phyloP scores from a whole-genome alignment of 2,329 filamentous ascomycete genomes.

The Cercospora brassicicola region DNA sequence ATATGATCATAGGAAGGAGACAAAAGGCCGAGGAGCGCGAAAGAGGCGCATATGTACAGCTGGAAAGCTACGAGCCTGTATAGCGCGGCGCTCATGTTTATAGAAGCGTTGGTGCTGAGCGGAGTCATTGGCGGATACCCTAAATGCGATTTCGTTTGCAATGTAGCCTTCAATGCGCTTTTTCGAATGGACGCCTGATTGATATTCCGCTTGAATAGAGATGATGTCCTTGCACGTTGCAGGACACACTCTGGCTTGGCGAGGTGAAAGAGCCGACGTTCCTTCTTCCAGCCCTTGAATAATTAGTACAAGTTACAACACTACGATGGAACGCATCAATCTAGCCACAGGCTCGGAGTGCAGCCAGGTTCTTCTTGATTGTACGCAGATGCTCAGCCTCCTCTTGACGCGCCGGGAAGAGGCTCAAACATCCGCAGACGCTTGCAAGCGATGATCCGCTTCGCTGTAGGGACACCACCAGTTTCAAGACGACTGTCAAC shows the following conservation, averaged over 20 bases:
- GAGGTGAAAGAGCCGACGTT: not conserved
- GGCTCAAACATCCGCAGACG: slow-evolving; percentile 29
- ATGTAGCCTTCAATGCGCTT: not conserved
- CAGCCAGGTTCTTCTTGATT: not conserved
- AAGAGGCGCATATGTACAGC: slow-evolving; percentile 48
- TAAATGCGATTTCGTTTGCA: not conserved
- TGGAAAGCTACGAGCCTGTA: slow-evolving; percentile 39
- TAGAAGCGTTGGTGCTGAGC: slow-evolving; percentile 7
- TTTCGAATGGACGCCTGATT: not conserved
- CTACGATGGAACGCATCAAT: not conserved
- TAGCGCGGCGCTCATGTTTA: not conserved
- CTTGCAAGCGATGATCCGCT: slow-evolving; percentile 16
- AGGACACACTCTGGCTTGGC: slow-evolving; percentile 1
- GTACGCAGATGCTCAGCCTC: slow-evolving; percentile 15
- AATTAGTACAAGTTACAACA: not conserved
- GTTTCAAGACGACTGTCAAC: slow-evolving; percentile 4
- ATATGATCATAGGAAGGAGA: slow-evolving; percentile 32
- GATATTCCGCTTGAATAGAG: not conserved
- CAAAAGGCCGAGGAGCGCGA: slow-evolving; percentile 41
- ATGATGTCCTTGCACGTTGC: not conserved
- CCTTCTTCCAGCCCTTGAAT: not conserved
- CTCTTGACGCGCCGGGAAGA: slow-evolving; percentile 16
- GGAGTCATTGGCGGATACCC: slow-evolving; percentile 12
- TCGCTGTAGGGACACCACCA: not conserved
- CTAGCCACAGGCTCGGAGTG: not conserved